Conservation (phyloP, 148 eudicot genomes). For the Diospyros kaki region DNA sequence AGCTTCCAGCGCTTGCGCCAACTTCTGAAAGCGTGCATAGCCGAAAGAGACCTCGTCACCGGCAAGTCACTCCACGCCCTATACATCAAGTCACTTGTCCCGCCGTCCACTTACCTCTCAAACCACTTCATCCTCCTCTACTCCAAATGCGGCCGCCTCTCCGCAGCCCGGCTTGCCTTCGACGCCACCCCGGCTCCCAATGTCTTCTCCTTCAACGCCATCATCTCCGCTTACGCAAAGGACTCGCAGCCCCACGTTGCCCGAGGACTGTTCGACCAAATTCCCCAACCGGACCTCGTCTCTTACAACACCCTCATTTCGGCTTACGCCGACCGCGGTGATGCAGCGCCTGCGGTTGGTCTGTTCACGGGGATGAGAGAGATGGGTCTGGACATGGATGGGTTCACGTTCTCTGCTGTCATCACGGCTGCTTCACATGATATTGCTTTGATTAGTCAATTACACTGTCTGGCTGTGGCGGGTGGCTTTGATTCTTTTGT, state of each 20-base stretch:
- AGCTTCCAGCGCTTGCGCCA: constrained; percentile 32
- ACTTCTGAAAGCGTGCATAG: constrained; percentile 47
- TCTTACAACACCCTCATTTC: constrained; percentile 72
- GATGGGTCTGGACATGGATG: constrained; percentile 47
- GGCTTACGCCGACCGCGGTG: constrained; percentile 62
- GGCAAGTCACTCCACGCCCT: constrained; percentile 62
- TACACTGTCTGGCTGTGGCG: constrained; percentile 49
- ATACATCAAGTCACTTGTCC: constrained; percentile 51
- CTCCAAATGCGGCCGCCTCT: constrained; percentile 62
- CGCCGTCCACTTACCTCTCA: constrained; percentile 58
- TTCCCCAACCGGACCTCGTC: constrained; percentile 66
- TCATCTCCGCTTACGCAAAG: constrained; percentile 54
- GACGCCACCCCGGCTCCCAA: constrained; percentile 46
- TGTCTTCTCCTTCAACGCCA: constrained; percentile 70
- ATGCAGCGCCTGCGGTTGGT: constrained; percentile 26
- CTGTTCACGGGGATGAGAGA: constrained; percentile 50
- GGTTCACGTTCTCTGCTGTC: constrained; percentile 58
- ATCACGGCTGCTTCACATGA: constrained; percentile 46
- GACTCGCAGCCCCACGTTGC: constrained; percentile 39
- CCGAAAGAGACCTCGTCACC: constrained; percentile 41
- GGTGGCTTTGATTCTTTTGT: constrained; percentile 63
- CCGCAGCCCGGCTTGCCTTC: constrained; percentile 49
- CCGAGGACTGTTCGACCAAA: constrained; percentile 72
- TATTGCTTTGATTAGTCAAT: constrained; percentile 29
- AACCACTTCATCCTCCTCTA: constrained; percentile 81